These are phyloP conservation scores for Pulicaria dysenterica DNA, from an alignment of 129 eudicot genomes.

Conservation along the genomic window DNA sequence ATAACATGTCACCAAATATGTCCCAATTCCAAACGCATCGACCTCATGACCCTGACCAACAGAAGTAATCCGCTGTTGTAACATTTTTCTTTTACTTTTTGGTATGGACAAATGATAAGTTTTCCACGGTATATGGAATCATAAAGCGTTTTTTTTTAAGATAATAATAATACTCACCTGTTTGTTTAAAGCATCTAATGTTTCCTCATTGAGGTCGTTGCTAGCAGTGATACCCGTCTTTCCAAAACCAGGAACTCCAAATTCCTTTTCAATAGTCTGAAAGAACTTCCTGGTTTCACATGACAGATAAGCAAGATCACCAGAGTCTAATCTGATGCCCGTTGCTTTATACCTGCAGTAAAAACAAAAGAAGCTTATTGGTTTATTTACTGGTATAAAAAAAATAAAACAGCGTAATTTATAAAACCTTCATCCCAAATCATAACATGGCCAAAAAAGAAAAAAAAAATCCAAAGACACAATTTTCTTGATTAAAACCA, in stretches of 20 bases:
- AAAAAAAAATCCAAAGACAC: too few relatives aligned
- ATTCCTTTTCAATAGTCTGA: slow-evolving; percentile 73
- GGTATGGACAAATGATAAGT: not conserved
- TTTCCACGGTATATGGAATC: not conserved
- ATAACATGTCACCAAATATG: slow-evolving; percentile 94
- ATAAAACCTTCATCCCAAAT: too few relatives aligned
- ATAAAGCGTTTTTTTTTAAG: not conserved
- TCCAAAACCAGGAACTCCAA: slow-evolving; percentile 71
- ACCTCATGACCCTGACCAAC: slow-evolving; percentile 84
- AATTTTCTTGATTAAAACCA: too few relatives aligned
- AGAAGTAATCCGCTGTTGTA: not conserved
- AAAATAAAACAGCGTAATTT: not conserved
- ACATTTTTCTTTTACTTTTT: not conserved
- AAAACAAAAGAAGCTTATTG: not conserved
- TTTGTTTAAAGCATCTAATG: slow-evolving; percentile 92
- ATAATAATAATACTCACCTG: slow-evolving; percentile 50
- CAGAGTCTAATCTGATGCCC: slow-evolving; percentile 93
- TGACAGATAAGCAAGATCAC: slow-evolving; percentile 94
- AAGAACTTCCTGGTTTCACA: slow-evolving; percentile 88
- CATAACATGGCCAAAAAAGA: too few relatives aligned
- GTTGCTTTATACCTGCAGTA: slow-evolving; percentile 80
- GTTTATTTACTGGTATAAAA: not conserved
- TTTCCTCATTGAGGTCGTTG: slow-evolving; percentile 97
- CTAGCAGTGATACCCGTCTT: slow-evolving; percentile 84
- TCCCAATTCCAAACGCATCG: slow-evolving; percentile 95